Percentiles rank a stretch among this genome's conserved stretches.
Evolutionary conservation across 768 basidiomycete species (phyloP).

Genomic region (Pisolithus tinctorius): DNA sequence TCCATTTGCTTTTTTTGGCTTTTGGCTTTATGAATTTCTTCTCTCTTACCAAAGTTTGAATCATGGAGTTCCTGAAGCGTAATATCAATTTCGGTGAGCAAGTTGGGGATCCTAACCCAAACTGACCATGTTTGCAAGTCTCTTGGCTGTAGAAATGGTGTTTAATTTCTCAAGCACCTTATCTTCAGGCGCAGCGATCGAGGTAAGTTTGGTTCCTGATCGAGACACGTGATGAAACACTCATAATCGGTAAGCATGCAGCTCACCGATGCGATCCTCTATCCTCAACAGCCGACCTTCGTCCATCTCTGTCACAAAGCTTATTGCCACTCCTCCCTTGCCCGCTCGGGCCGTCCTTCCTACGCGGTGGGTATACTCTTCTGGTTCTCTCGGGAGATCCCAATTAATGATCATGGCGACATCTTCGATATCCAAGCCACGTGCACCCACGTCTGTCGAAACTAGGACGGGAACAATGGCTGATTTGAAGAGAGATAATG

Average conservation of each 20-base stretch:
- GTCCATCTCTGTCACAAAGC: constrained; percentile 92
- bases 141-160: constrained; percentile 85
- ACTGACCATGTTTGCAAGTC: constrained; percentile 88
- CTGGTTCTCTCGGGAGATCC: constrained; percentile 86
- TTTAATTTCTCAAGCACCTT: constrained; percentile 82
- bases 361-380: constrained; percentile 96
- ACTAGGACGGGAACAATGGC: constrained; percentile 86
- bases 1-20: constrained; percentile 15
- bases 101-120: not conserved
- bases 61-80: constrained; percentile 68
- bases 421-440: constrained; percentile 94
- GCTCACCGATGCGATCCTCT: constrained; percentile 80
- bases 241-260: not conserved
- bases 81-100: not conserved
- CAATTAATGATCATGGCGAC: constrained; percentile 96
- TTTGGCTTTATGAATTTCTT: constrained; percentile 76
- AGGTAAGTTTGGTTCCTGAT: constrained; percentile 67
- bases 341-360: constrained; percentile 91
- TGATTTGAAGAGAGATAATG: constrained; percentile 81
- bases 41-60: constrained; percentile 82
- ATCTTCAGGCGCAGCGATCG: constrained; percentile 71
- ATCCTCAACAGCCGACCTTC: constrained; percentile 77
- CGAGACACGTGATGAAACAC: not conserved
- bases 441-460: constrained; percentile 91
- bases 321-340: constrained; percentile 81